Base-by-base conservation (phyloP, 441 rosid genomes). In the Gossypium laxum region DNA sequence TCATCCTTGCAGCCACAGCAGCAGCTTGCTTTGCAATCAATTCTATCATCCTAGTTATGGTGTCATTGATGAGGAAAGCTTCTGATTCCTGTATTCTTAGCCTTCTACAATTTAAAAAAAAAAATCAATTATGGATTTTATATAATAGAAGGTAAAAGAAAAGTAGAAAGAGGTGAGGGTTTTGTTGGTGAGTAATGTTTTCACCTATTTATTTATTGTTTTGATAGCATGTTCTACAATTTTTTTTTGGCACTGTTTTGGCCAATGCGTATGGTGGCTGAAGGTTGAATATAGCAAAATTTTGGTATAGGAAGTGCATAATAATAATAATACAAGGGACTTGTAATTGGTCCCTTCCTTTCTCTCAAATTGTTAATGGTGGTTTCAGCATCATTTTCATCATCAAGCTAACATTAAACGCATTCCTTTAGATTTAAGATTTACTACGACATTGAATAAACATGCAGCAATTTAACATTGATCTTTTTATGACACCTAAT, bases 1-100 rank as follows among this genome's bases (percentile, higher is more conserved):
- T 82, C 88, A 48, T 83, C 86, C 24, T 67, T 84, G 75, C 85
- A 81, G 76, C 91, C 87, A 18, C 86, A 78, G 59, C 87, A 80
- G 67, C 87, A 82, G 74, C 82, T 81, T 55, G 84, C 76, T 10
- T 56, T 79, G 76, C 88, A 84, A 70, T 78, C 88, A 15, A 80
- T 84, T 67, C 85, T 85, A 66, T 82, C 84, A 43, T 81, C 85
- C 1, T 85, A 81, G 76, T 22, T 26, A 1, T 15, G 19, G 38
- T 15, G 34, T 1, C 17, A 30, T 45, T n/a, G 51, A 62, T 61
- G 8, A 5, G 52, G 30, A 63, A 43, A 41, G 11, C 30, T 63
- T 22, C 51, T 18, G 17, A 15, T 43, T 64, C 52, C 32, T 45
- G 34, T 64, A 43, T 65, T 22, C 56, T 65, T 12, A 22, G n/a